Evolutionary conservation across 495 filamentous ascomycete species (phyloP).

Genomic region (Parmelia sp.): DNA sequence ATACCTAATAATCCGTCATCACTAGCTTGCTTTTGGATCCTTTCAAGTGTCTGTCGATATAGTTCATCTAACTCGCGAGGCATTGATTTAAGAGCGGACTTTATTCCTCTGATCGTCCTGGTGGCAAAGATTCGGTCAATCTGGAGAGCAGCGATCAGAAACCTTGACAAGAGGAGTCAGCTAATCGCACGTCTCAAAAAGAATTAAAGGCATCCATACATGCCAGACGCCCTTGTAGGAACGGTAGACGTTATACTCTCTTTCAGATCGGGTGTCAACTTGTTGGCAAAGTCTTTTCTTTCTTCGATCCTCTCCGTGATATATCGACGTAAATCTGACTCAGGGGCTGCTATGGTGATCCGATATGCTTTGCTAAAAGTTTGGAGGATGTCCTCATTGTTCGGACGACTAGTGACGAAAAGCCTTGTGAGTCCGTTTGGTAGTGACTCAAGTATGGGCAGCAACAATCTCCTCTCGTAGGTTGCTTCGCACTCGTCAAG

Average conservation of each 20-base stretch:
- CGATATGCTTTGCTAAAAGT: not conserved
- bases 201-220: not conserved
- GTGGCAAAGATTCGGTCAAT: constrained; percentile 9
- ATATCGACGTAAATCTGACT: not conserved
- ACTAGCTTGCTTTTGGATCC: constrained; percentile 25
- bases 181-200: not conserved
- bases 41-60: constrained; percentile 27
- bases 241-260: not conserved
- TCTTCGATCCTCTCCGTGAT: constrained; percentile 6
- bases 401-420: constrained; percentile 13
- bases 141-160: constrained; percentile 17
- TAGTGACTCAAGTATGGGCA: constrained; percentile 6
- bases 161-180: not conserved
- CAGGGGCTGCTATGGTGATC: not conserved
- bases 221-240: not conserved
- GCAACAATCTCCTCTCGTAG: not conserved
- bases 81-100: constrained; percentile 13
- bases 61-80: constrained; percentile 19
- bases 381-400: constrained; percentile 13
- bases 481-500: constrained; percentile 36
- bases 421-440: not conserved
- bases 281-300: not conserved
- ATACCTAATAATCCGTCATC: constrained; percentile 9
- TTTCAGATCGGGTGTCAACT: not conserved
- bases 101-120: constrained; percentile 12